These are phyloP conservation scores for Fusarium annulatum DNA, from an alignment of 2,329 filamentous ascomycete species.

Conservation along the genomic window DNA sequence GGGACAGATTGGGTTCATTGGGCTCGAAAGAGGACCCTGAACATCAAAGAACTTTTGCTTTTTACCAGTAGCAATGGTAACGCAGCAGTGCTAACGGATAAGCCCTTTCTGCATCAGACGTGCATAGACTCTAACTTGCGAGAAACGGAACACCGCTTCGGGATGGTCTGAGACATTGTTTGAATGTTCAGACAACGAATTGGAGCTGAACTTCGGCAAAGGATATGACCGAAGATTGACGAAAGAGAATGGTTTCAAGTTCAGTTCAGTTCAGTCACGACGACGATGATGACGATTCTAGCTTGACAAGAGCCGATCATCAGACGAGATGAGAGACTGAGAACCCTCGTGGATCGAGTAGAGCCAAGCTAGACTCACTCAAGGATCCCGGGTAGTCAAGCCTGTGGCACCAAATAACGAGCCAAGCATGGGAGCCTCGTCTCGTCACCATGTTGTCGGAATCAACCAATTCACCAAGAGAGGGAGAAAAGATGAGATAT, in stretches of 20 bases:
- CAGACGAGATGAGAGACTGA: slow-evolving; percentile 19
- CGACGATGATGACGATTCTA: background rate
- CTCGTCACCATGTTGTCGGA: slow-evolving; percentile 37
- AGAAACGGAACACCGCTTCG: background rate
- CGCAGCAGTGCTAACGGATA: background rate
- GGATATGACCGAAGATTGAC: background rate
- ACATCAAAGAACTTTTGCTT: slow-evolving; percentile 17
- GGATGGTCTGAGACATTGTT: background rate
- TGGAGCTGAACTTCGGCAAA: slow-evolving; percentile 16
- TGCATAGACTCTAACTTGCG: background rate
- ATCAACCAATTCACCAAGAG: slow-evolving; percentile 13
- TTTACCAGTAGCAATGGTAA: slow-evolving; percentile 11
- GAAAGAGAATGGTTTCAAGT: slow-evolving; percentile 15
- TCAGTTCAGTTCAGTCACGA: background rate
- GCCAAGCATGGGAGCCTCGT: slow-evolving; percentile 31
- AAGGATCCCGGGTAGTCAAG: background rate
- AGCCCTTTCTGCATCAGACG: background rate
- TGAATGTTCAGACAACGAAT: background rate
- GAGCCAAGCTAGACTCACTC: background rate
- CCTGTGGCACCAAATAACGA: background rate
- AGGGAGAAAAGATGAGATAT: slow-evolving; percentile 12
- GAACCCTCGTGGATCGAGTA: background rate
- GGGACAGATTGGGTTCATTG: slow-evolving; percentile 17
- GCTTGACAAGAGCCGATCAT: slow-evolving; percentile 5
- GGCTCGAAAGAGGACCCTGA: slow-evolving; percentile 18